phyloP scores from a whole-genome alignment of 352 stramenopile genomes.

The Globisporangium iwayamae region DNA sequence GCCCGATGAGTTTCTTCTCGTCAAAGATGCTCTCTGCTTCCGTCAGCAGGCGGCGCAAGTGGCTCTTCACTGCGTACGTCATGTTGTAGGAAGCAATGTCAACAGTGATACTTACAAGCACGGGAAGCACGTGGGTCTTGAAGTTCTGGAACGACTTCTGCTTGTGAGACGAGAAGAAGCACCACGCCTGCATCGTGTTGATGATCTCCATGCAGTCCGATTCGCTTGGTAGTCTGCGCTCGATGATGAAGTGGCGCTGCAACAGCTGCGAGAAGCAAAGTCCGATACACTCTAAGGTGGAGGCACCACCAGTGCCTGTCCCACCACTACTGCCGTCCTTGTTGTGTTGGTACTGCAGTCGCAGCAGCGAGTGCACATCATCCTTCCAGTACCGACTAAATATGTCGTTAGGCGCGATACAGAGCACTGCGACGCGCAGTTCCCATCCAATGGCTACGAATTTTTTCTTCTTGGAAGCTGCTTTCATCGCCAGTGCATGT shows the following conservation, averaged over 20 bases:
- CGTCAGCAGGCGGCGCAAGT: conserved; percentile 50
- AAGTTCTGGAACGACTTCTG: conserved; percentile 35
- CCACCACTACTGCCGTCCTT: conserved; percentile 37
- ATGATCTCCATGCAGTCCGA: conserved; percentile 78
- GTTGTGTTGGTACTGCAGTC: conserved; percentile 65
- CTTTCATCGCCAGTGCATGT: conserved; percentile 46
- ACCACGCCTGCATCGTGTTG: conserved; percentile 79
- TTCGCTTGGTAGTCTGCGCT: conserved; percentile 39
- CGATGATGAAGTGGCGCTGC: conserved; percentile 40
- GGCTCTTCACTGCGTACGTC: conserved; percentile 60
- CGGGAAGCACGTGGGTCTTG: conserved; percentile 30
- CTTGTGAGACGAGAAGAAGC: conserved; percentile 59
- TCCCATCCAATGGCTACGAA: conserved; percentile 41
- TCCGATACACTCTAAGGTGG: conserved; percentile 26
- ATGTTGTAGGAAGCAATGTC: conserved; percentile 71
- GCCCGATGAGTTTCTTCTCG: conserved; percentile 66
- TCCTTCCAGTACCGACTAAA: conserved; percentile 75
- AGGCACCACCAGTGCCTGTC: conserved; percentile 6
- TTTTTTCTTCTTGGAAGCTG: conserved; percentile 36
- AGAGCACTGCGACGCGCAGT: conserved; percentile 45
- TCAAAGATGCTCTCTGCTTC: conserved; percentile 66
- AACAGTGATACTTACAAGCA: conserved; percentile 48
- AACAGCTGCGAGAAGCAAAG: conserved; percentile 36
- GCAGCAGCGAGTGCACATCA: conserved; percentile 47
- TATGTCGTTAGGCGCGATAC: conserved; percentile 51